Evolutionary conservation across 1,284 basidiomycete species (phyloP).

Genomic region (Apiotrichum brassicae): DNA sequence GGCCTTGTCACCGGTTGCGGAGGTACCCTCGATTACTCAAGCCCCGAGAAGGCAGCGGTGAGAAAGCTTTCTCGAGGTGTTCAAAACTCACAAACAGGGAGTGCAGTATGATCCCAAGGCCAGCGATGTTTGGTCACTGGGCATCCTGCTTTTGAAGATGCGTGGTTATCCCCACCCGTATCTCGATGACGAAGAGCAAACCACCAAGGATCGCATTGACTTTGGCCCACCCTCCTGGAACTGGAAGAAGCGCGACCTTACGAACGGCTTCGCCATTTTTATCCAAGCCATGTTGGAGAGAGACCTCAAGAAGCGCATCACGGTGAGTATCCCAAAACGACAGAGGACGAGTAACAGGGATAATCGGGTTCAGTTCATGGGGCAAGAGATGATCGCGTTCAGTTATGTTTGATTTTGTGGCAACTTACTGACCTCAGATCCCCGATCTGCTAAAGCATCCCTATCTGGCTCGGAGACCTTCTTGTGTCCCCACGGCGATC

Average conservation of each 20-base stretch:
- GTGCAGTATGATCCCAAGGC: constrained; percentile 31
- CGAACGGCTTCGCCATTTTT: constrained; percentile 23
- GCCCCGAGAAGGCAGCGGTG: constrained; percentile 42
- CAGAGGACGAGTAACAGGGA: no score
- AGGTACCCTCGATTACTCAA: constrained; percentile 43
- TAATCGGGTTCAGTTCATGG: no score
- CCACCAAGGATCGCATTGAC: constrained; percentile 25
- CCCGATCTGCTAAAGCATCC: constrained; percentile 36
- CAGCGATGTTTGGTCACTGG: constrained; percentile 44
- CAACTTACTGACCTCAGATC: constrained; percentile 27
- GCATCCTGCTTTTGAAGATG: constrained; percentile 38
- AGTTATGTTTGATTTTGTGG: not conserved
- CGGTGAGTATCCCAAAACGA: constrained; percentile 21
- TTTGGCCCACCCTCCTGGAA: constrained; percentile 16
- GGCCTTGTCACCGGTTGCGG: constrained; percentile 30
- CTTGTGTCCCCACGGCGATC: constrained; percentile 12
- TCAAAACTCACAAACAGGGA: constrained; percentile 20
- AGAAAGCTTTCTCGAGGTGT: not conserved
- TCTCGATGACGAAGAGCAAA: constrained; percentile 4
- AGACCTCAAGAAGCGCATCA: constrained; percentile 28
- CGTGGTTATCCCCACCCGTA: constrained; percentile 36
- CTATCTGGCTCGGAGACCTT: constrained; percentile 26
- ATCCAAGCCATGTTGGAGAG: constrained; percentile 34
- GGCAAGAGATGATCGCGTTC: no score
- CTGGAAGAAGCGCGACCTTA: constrained; percentile 11